These are phyloP conservation scores for Pseudogymnoascus sp. DNA, from an alignment of 2,329 filamentous ascomycete genomes.

Conservation along the genomic window DNA sequence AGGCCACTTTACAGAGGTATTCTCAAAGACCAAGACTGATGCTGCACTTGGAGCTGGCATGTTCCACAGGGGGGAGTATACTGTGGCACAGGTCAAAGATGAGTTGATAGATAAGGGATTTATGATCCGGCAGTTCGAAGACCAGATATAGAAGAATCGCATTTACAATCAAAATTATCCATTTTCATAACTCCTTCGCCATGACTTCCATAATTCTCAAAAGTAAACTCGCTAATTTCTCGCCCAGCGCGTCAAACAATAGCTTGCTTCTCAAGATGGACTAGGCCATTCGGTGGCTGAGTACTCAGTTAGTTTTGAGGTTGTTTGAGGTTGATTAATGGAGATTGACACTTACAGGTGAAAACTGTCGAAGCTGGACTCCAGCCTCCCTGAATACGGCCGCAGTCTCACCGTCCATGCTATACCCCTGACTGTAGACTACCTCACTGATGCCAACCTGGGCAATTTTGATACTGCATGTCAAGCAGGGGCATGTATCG, in stretches of 20 bases:
- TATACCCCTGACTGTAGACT: slow-evolving; percentile 88
- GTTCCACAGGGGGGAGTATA: slow-evolving; percentile 95
- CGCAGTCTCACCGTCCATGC: slow-evolving; percentile 83
- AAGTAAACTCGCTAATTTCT: background rate
- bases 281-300: slow-evolving; percentile 57
- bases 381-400: slow-evolving; percentile 77
- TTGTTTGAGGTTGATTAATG: background rate
- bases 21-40: slow-evolving; percentile 76
- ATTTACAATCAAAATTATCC: slow-evolving; percentile 1
- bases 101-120: slow-evolving; percentile 64
- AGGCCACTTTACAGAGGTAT: slow-evolving; percentile 84
- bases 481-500: slow-evolving; percentile 93
- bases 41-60: slow-evolving; percentile 93
- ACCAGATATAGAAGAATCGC: slow-evolving; percentile 1
- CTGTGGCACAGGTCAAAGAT: slow-evolving; percentile 88
- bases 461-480: slow-evolving; percentile 96
- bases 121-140: slow-evolving; percentile 71
- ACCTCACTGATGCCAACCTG: slow-evolving; percentile 95
- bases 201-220: background rate
- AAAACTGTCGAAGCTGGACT: slow-evolving; percentile 79
- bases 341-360: slow-evolving; percentile 53
- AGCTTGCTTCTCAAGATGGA: slow-evolving; percentile 48
- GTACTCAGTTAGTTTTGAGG: slow-evolving; percentile 14
- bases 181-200: background rate
- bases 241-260: background rate